Evolutionary conservation across 352 stramenopile species (phyloP).

Genomic region (Globisporangium spiculum): DNA sequence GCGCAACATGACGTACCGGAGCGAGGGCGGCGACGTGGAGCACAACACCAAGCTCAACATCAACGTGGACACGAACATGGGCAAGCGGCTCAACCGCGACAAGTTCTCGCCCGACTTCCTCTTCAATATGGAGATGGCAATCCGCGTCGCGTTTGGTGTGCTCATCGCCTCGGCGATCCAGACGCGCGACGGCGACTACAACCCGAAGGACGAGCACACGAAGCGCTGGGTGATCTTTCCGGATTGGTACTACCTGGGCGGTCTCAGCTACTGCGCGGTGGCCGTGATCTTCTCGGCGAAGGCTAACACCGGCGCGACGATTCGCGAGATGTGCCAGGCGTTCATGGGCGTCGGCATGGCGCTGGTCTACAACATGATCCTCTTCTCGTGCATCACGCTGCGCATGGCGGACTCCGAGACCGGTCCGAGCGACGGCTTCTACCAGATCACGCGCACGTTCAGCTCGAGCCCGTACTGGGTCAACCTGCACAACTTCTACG

Average conservation of each 20-base stretch:
- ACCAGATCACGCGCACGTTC: slow-evolving; percentile 63
- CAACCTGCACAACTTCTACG: slow-evolving; percentile 73
- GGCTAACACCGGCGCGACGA: slow-evolving; percentile 66
- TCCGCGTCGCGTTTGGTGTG: slow-evolving; percentile 65
- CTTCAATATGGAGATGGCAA: slow-evolving; percentile 63
- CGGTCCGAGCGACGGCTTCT: slow-evolving; percentile 42
- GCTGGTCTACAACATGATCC: slow-evolving; percentile 73
- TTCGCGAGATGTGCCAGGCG: slow-evolving; percentile 65
- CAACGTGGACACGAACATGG: neutral
- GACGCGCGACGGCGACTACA: slow-evolving; percentile 47
- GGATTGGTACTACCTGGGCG: slow-evolving; percentile 58
- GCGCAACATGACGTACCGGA: neutral
- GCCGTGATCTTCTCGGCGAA: slow-evolving; percentile 74
- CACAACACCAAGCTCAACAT: neutral
- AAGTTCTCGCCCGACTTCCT: slow-evolving; percentile 36
- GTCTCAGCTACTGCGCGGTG: slow-evolving; percentile 77
- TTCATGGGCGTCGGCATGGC: slow-evolving; percentile 76
- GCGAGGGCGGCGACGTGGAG: neutral
- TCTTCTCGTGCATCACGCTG: slow-evolving; percentile 50
- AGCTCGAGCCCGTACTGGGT: slow-evolving; percentile 61
- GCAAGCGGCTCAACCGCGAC: neutral
- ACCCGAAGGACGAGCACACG: slow-evolving; percentile 31
- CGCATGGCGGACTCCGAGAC: slow-evolving; percentile 33
- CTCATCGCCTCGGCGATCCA: slow-evolving; percentile 75
- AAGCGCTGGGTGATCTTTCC: slow-evolving; percentile 79